A percentile compares a stretch with the other conserved stretches of the same genome.
Evolutionary conservation across 495 filamentous ascomycete species (phyloP).

Genomic region (Sordaria brevicollis): DNA sequence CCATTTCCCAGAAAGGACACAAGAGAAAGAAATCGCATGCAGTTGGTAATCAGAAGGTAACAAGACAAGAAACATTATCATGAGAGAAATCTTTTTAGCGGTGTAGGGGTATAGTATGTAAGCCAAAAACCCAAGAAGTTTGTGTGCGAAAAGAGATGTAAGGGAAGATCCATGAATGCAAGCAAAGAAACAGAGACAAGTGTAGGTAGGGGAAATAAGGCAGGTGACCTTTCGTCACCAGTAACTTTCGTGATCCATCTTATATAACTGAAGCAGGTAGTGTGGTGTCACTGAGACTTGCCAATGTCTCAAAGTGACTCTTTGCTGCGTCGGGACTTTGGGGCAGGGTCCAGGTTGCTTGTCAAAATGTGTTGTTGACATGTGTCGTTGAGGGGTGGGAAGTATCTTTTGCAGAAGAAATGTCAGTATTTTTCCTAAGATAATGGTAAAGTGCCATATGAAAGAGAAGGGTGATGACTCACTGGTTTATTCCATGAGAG

Average conservation of each 20-base stretch:
- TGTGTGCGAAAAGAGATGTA: not conserved
- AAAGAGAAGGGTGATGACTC: not conserved
- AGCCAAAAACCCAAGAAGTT: not conserved
- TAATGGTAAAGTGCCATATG: not conserved
- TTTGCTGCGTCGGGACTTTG: not conserved
- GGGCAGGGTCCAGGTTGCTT: not conserved
- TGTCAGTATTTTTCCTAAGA: not conserved
- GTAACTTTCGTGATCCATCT: not conserved
- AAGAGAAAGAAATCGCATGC: not conserved
- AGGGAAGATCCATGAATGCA: not conserved
- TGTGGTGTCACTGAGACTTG: not conserved
- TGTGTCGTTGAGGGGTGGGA: not conserved
- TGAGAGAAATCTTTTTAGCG: not conserved
- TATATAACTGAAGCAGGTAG: not conserved
- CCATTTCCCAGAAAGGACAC: not conserved
- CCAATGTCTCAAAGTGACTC: not conserved
- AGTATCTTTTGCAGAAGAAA: not conserved
- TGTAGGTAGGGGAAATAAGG: not conserved
- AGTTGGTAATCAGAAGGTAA: too few species aligned
- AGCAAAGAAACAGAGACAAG: not conserved
- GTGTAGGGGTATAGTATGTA: not conserved
- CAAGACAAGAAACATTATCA: too few species aligned
- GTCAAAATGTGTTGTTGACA: not conserved
- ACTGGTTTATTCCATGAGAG: not conserved
- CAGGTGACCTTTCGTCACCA: not conserved